Evolutionary conservation across 2,329 filamentous ascomycete genomes (phyloP).

Genomic region (Ascosphaera apis): DNA sequence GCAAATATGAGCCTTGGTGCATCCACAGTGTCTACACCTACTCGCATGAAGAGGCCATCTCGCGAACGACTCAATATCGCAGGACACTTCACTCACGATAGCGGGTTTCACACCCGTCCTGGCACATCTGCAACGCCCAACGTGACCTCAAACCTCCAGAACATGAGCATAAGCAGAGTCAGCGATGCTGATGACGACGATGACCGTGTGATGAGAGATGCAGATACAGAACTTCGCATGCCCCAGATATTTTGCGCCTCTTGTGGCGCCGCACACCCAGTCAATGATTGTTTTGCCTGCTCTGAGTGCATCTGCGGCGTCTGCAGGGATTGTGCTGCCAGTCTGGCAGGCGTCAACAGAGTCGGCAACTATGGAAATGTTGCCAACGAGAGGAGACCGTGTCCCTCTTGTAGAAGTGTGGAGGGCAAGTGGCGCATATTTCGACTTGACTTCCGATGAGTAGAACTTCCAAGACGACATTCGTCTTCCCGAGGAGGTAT

Average conservation of each 20-base stretch:
- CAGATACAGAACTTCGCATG: background rate
- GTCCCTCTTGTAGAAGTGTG: conserved; percentile 22
- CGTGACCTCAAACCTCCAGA: conserved; percentile 7
- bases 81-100: conserved; percentile 27
- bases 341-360: conserved; percentile 14
- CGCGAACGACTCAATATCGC: background rate
- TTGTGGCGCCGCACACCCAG: conserved; percentile 51
- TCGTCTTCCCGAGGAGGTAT: background rate
- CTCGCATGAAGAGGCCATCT: background rate
- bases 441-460: conserved; percentile 24
- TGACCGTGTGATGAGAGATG: background rate
- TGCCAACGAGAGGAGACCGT: conserved; percentile 16
- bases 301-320: conserved; percentile 91
- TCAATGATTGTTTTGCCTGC: conserved; percentile 76
- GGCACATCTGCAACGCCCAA: conserved; percentile 10
- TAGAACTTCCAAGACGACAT: background rate
- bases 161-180: conserved; percentile 11
- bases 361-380: conserved; percentile 13
- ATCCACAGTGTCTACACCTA: background rate
- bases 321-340: conserved; percentile 56
- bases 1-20: background rate
- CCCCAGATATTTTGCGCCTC: conserved; percentile 81
- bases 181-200: conserved; percentile 18
- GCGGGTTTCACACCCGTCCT: conserved; percentile 13
- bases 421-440: conserved; percentile 26